Base-by-base conservation (phyloP, 352 stramenopile species). In the Globisporangium sylvaticum region DNA sequence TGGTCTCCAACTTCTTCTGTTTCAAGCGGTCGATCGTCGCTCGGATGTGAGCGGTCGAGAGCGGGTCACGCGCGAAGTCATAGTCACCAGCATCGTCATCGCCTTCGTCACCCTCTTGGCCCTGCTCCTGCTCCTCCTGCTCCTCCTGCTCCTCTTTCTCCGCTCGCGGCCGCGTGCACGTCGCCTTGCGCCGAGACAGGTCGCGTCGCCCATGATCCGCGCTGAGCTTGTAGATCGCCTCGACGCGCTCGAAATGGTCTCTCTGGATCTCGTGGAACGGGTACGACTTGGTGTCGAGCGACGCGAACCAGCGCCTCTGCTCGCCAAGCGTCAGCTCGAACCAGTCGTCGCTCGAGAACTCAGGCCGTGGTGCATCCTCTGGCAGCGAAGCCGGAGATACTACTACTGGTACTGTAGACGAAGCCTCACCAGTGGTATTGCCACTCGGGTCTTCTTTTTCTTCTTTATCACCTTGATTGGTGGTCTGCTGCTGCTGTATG, bases 291-390 rank as follows among this genome's bases (percentile, higher is more conserved):
- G 59, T 50, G 10, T 57, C 34, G 29, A 58, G 42, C 44, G 29
- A 65, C n/a, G 44, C n/a, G 44, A 58, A 48, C 59, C 59, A 65
- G 14, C 46, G 29, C 44, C 29, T 29, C 59, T 65, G 59, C 44
- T 65, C 59, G 4, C 32, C 5, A 2, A 15, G 4, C 9, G 20
- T 31, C 27, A 65, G 27, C 59, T 57, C 29, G 22, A 46, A 65
- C 27, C 25, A 65, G 29, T 24, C 25, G 10, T 46, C 59, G 4
- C 27, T 58, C 46, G 59, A 65, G 15, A 48, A 65, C 46, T 22
- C 18, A 20, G 8, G 48, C 48, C 20, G 22, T 4, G 14, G 48
- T 31, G 5, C 29, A 3, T 39, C 8, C 9, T 39, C 32, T 39
- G 32, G 32, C 32, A 10, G 32, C 32, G 10, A 3, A 39, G 32